Evolutionary conservation across 768 basidiomycete genomes (phyloP).

Genomic region (Hygrophorus pudorinus): DNA sequence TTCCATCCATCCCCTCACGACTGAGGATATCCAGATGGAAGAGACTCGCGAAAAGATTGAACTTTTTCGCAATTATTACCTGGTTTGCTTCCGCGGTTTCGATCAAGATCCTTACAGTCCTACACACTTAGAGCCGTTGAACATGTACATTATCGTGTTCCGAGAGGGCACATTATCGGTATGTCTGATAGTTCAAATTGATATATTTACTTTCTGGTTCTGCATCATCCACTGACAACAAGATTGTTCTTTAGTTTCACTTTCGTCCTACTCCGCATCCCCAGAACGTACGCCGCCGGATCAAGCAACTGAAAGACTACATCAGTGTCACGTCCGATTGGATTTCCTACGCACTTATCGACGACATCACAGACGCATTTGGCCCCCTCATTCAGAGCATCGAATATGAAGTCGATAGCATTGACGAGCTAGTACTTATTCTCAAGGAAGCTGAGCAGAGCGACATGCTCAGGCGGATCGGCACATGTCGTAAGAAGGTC

Average conservation of each 20-base stretch:
- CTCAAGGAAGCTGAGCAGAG: constrained; percentile 93
- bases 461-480: constrained; percentile 96
- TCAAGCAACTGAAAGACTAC: constrained; percentile 98
- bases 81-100: constrained; percentile 98
- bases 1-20: constrained; percentile 93
- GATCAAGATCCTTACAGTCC: constrained; percentile 98
- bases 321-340: constrained; percentile 98
- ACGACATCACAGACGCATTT: constrained; percentile 99
- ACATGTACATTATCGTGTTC: constrained; percentile 99
- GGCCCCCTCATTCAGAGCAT: constrained; percentile 97
- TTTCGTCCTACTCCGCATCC: constrained; percentile 97
- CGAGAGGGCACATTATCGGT: constrained; percentile 93
- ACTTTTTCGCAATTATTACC: constrained; percentile 95
- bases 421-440: constrained; percentile 96
- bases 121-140: constrained; percentile 93
- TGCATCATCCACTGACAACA: neutral
- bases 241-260: constrained; percentile 61
- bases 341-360: constrained; percentile 99
- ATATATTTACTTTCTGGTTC: neutral
- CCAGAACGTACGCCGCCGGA: constrained; percentile 93
- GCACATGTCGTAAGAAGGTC: constrained; percentile 97
- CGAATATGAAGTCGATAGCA: constrained; percentile 98
- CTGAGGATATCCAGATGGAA: constrained; percentile 99
- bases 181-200: constrained; percentile 19
- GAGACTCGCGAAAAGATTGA: constrained; percentile 99